phyloP scores from a whole-genome alignment of 495 filamentous ascomycete species.

The Xylaria bambusicola region DNA sequence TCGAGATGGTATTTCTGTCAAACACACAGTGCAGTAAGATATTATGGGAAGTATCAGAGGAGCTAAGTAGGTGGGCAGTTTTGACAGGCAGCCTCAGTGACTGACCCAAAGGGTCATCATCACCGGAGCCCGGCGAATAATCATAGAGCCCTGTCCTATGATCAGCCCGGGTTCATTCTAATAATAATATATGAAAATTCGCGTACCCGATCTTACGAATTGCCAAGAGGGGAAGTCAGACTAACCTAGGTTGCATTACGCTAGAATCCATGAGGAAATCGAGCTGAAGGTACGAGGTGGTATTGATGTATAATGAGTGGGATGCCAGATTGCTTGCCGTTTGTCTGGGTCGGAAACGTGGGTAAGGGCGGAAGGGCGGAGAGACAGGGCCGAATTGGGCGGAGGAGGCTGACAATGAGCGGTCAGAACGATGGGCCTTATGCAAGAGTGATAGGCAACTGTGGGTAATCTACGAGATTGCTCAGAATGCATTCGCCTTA shows the following conservation, averaged over 20 bases:
- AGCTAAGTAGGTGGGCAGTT: neutral
- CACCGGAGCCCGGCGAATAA: neutral
- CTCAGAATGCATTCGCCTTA: constrained; percentile 9
- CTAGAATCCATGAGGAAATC: neutral
- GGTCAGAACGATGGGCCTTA: neutral
- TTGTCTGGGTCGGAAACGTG: neutral
- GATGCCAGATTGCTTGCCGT: neutral
- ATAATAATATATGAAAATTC: constrained; percentile 1
- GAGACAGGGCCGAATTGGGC: neutral
- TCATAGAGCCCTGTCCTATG: neutral
- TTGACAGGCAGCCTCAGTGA: neutral
- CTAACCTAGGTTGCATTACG: neutral
- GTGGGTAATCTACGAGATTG: neutral
- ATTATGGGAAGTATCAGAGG: neutral
- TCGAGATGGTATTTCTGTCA: neutral
- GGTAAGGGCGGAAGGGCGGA: constrained; percentile 1
- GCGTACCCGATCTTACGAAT: neutral
- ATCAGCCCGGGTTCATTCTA: constrained; percentile 8
- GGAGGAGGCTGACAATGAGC: constrained; percentile 4
- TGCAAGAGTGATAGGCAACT: neutral
- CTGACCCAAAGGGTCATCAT: neutral
- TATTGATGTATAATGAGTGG: neutral
- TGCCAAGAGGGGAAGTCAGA: constrained; percentile 1
- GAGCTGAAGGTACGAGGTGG: neutral
- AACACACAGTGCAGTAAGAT: no score